phyloP scores from a whole-genome alignment of 352 stramenopile genomes.

The Vaucheria bursata region DNA sequence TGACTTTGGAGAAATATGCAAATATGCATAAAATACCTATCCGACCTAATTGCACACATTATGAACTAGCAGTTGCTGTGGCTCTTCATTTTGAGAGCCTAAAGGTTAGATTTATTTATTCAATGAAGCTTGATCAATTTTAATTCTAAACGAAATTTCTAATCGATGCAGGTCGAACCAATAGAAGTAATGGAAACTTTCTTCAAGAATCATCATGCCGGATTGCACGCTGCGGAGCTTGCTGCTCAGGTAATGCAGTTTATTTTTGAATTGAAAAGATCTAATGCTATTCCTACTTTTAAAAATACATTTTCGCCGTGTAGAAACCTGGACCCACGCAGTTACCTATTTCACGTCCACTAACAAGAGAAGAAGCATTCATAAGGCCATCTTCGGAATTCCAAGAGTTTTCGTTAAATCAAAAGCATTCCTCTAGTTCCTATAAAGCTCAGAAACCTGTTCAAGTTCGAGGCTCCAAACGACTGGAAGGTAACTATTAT shows the following conservation, averaged over 20 bases:
- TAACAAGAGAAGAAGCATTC: too few relatives aligned
- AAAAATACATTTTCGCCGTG: too few relatives aligned
- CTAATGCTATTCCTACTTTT: too few relatives aligned
- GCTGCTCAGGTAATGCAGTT: not conserved
- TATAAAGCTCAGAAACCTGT: too few relatives aligned
- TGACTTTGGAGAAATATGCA: conserved; percentile 28
- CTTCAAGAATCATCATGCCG: not conserved
- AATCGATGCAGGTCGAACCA: not conserved
- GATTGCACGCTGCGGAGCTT: not conserved
- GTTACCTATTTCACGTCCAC: too few relatives aligned
- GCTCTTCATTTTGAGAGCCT: conserved; percentile 32
- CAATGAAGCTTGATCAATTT: not conserved
- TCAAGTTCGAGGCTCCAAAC: too few relatives aligned
- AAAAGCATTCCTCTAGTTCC: too few relatives aligned
- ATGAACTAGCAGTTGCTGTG: conserved; percentile 34
- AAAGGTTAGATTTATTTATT: not conserved
- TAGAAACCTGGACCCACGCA: too few relatives aligned
- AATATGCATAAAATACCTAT: conserved; percentile 19
- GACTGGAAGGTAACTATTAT: too few relatives aligned
- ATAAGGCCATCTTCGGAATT: too few relatives aligned
- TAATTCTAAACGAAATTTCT: not conserved
- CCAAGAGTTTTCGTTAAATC: too few relatives aligned
- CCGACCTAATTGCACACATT: conserved; percentile 16
- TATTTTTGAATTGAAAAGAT: too few relatives aligned
- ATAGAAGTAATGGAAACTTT: not conserved